Base-by-base conservation (phyloP, 2,329 filamentous ascomycete species). In the Trichophyton simii region DNA sequence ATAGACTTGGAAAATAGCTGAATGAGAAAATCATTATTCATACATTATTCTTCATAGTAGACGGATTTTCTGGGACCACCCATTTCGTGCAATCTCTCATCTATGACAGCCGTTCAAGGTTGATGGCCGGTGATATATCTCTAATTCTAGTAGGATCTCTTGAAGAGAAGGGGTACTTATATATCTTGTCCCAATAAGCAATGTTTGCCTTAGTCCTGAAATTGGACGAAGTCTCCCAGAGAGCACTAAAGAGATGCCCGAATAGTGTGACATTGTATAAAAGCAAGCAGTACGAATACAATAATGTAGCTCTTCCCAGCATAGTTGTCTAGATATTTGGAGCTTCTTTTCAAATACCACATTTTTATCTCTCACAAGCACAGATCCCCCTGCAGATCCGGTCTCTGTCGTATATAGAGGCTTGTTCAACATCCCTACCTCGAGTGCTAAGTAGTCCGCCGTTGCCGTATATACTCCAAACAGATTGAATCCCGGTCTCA, bases 1-100 rank as follows among this genome's bases (percentile, higher is more conserved):
- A 54, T 54, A 54, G 50, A 54, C 50, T 34, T 28, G 50, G 15
- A 54, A 54, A 54, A n/a, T 54, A 54, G 50, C 8, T 54, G 50
- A 54, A 54, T 54, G 50, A 54, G 50, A 54, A 34, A 31, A 54
- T 6, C 15, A 54, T 54, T 54, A 34, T 15, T 54, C n/a, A 44
- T 38, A 38, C 18, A 3, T 38, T 38, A 38, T 38, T 13, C 9
- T 38, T 38, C 34, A 13, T 3, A 38, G 34, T 38, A 13, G 11
- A 11, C 34, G 3, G 2, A 13, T 38, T 13, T 2, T 13, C 34
- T 38, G 8, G 13, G 11, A 4, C 4, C n/a, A 44, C n/a, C 1
- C 41, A 5, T 44, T 44, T 18, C 13, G 4, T 7, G 6, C n/a
- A 44, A 6, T 8, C 6, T 44, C 4, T 8, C 6, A n/a, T 18